These are phyloP conservation scores for Starmerella sp. DNA, from an alignment of 805 yeast species.

Conservation along the genomic window DNA sequence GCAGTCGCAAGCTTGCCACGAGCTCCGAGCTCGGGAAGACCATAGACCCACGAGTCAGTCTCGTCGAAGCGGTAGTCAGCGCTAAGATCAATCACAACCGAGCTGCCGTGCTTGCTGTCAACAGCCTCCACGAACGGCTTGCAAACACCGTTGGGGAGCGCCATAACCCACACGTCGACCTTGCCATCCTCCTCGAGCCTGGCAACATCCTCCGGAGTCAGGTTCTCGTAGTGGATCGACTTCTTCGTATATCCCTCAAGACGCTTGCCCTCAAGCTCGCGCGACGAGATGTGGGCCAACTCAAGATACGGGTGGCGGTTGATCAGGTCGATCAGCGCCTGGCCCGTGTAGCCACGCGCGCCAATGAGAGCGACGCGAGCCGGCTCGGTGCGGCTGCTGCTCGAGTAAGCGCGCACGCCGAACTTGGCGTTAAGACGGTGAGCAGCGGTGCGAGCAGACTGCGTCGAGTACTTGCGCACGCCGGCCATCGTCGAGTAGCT, in stretches of 20 bases:
- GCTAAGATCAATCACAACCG: slow-evolving; percentile 80
- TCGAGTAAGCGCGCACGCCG: slow-evolving; percentile 2
- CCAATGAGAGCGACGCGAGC: slow-evolving; percentile 89
- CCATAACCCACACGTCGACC: slow-evolving; percentile 98
- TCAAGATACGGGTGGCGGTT: slow-evolving; percentile 82
- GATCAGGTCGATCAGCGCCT: slow-evolving; percentile 75
- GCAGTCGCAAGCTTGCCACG: slow-evolving; percentile 60
- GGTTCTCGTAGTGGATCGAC: slow-evolving; percentile 68
- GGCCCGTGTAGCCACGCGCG: slow-evolving; percentile 97
- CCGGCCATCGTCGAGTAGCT: slow-evolving; percentile 5
- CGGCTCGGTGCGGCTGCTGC: slow-evolving; percentile 33
- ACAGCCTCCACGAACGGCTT: slow-evolving; percentile 39
- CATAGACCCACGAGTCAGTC: slow-evolving; percentile 82
- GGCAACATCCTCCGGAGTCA: slow-evolving; percentile 77
- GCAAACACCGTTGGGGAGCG: slow-evolving; percentile 95
- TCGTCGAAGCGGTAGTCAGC: slow-evolving; percentile 95
- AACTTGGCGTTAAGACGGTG: slow-evolving; percentile 21
- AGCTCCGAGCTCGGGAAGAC: slow-evolving; percentile 81
- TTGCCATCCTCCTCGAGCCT: slow-evolving; percentile 61
- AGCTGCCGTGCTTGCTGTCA: slow-evolving; percentile 39
- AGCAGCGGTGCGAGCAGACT: no score
- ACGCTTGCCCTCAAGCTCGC: slow-evolving; percentile 82
- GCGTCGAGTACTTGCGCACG: not conserved
- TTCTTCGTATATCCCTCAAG: slow-evolving; percentile 78
- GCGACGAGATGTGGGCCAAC: slow-evolving; percentile 85